Percentiles rank a stretch among this genome's conserved stretches.
These are phyloP conservation scores for Millerozyma acaciae DNA, from an alignment of 805 yeast genomes.

Conservation along the genomic window DNA sequence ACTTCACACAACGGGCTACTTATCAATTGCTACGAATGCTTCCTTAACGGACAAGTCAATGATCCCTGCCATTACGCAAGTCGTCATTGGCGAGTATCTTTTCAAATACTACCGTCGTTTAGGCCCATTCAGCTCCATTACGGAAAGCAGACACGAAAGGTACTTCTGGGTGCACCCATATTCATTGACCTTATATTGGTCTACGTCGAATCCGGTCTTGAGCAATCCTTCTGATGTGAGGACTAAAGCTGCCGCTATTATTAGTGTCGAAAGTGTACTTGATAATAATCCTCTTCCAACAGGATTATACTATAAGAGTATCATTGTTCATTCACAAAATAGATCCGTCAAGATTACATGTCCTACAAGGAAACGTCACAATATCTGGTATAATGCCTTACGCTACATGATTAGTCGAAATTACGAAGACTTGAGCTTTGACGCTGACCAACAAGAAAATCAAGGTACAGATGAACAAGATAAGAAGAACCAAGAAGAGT, in stretches of 20 bases:
- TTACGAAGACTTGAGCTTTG: constrained; percentile 53
- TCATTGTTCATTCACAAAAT: constrained; percentile 66
- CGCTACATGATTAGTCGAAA: constrained; percentile 68
- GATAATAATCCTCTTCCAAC: constrained; percentile 88
- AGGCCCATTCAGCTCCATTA: constrained; percentile 68
- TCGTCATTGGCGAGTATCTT: constrained; percentile 87
- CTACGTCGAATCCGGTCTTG: constrained; percentile 70
- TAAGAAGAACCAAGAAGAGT: constrained; percentile 13
- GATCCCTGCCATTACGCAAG: constrained; percentile 85
- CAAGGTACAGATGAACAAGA: constrained; percentile 14
- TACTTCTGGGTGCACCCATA: constrained; percentile 97
- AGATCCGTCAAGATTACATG: constrained; percentile 77
- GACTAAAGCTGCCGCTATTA: constrained; percentile 77
- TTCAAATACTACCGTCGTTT: constrained; percentile 79
- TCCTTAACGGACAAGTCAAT: constrained; percentile 66
- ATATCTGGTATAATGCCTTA: constrained; percentile 85
- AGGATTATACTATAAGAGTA: constrained; percentile 81
- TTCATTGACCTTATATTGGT: constrained; percentile 88
- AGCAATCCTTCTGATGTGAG: constrained; percentile 61
- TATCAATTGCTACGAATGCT: constrained; percentile 56
- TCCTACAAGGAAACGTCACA: constrained; percentile 81
- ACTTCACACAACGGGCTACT: constrained; percentile 26
- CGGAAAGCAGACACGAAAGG: constrained; percentile 83
- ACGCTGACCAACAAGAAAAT: constrained; percentile 30
- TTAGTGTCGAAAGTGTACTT: constrained; percentile 71